Base-by-base conservation (phyloP, 2,329 filamentous ascomycete species). In the Colletotrichum magnum region DNA sequence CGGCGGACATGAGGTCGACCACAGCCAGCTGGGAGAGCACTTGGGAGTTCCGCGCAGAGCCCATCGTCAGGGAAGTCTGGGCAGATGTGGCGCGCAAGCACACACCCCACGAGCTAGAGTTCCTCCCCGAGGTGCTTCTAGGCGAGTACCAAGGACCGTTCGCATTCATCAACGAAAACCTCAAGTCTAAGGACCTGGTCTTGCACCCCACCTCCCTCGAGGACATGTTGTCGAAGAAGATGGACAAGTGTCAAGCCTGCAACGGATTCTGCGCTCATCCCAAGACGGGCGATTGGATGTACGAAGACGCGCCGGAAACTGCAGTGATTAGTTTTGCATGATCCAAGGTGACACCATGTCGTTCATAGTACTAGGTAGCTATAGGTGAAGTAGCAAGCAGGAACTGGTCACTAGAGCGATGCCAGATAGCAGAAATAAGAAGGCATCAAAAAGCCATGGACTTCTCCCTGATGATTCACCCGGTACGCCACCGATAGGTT, bases 161-260 rank as follows among this genome's bases (percentile, higher is more conserved):
- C 45, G 51, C 59, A 39, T 72, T 72, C 60, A 60, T 72, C 57
- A 58, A 64, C 64, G 52, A 70, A 16, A 58, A 70, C 24, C 68
- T 72, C 21, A 48, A n/a, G 52, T 76, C 75, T 64, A 76, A 75
- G 72, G 75, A 71, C 45, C 68, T 74, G 51, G 68, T 72, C 16
- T 18, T 72, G 24, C 68, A 72, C 21, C 47, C 45, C 16, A 48
- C 36, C 5, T 72, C 70, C 13, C 58, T 68, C 24, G 53, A 53
- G 18, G 70, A 72, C 39, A 64, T 72, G 60, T 45, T 68, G 41
- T 43, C 64, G 13, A 72, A 71, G 21, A 71, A 71, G 64, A 54
- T 69, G 51, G 56, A 69, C 39, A 69, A 69, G 45, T 69, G 67
- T 28, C 47, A 66, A n/a, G 67, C 67, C 12, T 69, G 67, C 51